Conservation (phyloP, 306 rosid genomes). For the Castanea sativa region DNA sequence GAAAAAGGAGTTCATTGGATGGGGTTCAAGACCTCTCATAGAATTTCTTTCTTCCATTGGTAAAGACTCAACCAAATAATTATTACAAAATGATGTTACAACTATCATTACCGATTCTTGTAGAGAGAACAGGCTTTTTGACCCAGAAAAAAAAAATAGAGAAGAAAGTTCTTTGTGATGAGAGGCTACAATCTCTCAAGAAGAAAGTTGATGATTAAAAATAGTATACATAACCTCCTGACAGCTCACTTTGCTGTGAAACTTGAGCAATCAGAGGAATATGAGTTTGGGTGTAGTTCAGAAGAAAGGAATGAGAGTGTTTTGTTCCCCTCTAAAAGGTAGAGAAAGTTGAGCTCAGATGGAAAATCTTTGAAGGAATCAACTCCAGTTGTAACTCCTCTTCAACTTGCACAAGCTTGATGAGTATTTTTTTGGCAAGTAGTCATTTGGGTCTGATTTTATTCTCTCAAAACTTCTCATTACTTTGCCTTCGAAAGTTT, state of each 20-base stretch:
- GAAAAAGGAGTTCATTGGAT: conserved; percentile 59
- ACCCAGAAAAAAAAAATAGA: conserved; percentile 35
- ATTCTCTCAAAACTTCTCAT: conserved; percentile 65
- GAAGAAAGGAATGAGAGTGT: conserved; percentile 36
- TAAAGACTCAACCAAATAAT: conserved; percentile 34
- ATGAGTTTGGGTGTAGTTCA: conserved; percentile 29
- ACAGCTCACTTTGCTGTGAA: conserved; percentile 60
- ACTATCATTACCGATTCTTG: conserved; percentile 55
- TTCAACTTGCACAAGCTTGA: conserved; percentile 43
- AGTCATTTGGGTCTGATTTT: conserved; percentile 66
- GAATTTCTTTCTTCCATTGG: conserved; percentile 54
- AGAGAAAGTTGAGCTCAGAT: conserved; percentile 23
- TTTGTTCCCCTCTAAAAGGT: conserved; percentile 20
- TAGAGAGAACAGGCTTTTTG: conserved; percentile 54
- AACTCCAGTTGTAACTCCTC: conserved; percentile 34
- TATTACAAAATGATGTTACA: conserved; percentile 58
- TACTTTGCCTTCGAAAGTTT: conserved; percentile 53
- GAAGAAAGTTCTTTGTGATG: conserved; percentile 59
- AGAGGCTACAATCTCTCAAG: conserved; percentile 36
- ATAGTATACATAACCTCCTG: conserved; percentile 48
- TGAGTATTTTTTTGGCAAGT: conserved; percentile 51
- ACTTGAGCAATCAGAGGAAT: conserved; percentile 41
- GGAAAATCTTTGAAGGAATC: conserved; percentile 20
- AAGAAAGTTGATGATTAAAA: conserved; percentile 48
- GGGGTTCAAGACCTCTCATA: conserved; percentile 62